phyloP scores from a whole-genome alignment of 768 basidiomycete species.

The Tylopilus subfusipes region DNA sequence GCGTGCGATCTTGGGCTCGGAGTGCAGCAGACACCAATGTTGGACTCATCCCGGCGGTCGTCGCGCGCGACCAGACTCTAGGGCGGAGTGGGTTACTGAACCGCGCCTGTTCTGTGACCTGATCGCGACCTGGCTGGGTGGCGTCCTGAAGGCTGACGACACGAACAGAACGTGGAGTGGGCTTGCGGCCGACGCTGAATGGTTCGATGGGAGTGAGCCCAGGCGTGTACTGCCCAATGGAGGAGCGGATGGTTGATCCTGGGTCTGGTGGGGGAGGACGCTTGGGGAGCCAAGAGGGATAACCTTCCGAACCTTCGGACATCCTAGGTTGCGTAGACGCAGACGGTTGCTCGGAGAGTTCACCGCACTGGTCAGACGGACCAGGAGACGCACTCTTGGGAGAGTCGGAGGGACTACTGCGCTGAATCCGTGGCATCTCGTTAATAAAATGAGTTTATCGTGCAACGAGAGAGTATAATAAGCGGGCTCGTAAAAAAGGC shows the following conservation, averaged over 20 bases:
- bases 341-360: conserved; percentile 34
- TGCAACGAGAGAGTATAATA: conserved; percentile 30
- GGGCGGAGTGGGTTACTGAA: conserved; percentile 39
- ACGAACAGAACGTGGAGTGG: conserved; percentile 77
- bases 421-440: conserved; percentile 38
- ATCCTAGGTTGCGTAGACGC: conserved; percentile 33
- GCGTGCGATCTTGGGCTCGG: conserved; percentile 33
- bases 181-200: conserved; percentile 57
- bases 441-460: conserved; percentile 29
- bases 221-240: conserved; percentile 38
- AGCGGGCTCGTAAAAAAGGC: conserved; percentile 25
- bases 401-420: conserved; percentile 27
- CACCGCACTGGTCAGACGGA: conserved; percentile 27
- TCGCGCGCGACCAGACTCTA: conserved; percentile 59
- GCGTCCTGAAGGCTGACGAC: conserved; percentile 69
- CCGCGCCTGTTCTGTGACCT: conserved; percentile 50
- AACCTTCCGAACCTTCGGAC: conserved; percentile 57
- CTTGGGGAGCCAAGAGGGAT: conserved; percentile 82
- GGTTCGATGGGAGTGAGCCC: conserved; percentile 32
- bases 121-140: conserved; percentile 38
- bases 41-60: conserved; percentile 42
- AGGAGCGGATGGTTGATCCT: conserved; percentile 63
- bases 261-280: conserved; percentile 77
- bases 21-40: conserved; percentile 41
- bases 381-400: conserved; percentile 29